Base-by-base conservation (phyloP, 148 eudicot species). In the Cornus suecica region DNA sequence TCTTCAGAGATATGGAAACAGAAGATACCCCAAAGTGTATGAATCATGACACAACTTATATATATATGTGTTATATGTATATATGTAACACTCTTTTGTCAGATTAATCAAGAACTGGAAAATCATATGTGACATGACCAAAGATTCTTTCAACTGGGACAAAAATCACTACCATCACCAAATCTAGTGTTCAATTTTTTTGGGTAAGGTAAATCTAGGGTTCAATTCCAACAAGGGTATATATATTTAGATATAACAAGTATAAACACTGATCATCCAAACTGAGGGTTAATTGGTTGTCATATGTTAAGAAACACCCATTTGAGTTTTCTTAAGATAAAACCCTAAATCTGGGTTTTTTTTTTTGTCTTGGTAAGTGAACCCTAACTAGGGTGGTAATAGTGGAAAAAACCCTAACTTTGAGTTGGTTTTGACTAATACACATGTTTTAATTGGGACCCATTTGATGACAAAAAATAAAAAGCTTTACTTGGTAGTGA, bases 241-340 rank as follows among this genome's bases (percentile, higher is more conserved):
- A 48, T 48, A 48, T 11, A 48, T 48, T 6, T 48, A 15, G 11
- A 48, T 48, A 15, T 48, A 48, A 5, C 45, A 15, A 10, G 18
- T 48, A 48, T 15, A 48, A 75, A 78, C 80, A 84, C 54, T 48
- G 3, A 15, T 11, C 54, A 48, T 10, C 18, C 3, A 1, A 10
- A 48, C 18, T 13, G 18, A 48, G 54, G 1, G 15, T 48, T 48
- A 15, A 48, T 34, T 48, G 54, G 54, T 11, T 48, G 54, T 48
- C 1, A 13, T 2, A 45, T 13, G 8, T 45, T 9, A 4, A 45
- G 0, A 45, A 48, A 48, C 1, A 48, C 54, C 15, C 54, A 48
- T 1, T 48, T 48, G 15, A 16, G 54, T 48, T 4, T 48, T 48
- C 3, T 4, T 48, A 48, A 11, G 15, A 45, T 9, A 45, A 45